Evolutionary conservation across 768 basidiomycete genomes (phyloP), one percentile per base, ranked within the genome.

Genomic region (Leucogyrophana mollusca): DNA sequence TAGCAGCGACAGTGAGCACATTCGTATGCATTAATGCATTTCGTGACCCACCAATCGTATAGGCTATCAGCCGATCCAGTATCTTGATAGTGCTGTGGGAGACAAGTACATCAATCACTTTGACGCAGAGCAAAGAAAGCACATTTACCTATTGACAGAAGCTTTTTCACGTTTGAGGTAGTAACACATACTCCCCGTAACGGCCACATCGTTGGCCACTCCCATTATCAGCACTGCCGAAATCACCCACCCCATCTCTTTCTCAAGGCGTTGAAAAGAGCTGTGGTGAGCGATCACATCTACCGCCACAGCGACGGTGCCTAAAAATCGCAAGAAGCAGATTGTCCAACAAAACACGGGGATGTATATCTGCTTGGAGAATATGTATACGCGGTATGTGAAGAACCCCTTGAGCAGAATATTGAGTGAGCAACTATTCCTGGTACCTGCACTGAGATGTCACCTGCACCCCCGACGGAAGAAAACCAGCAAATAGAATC

Each of bases 401-500:
- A 60, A 62, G 46, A 53, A 62, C 9, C 45, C 47, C 59, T 62
- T 36, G 2, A 9, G 14, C 7, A 38, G 13, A 10, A 16, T 6
- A 32, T n/a, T 33, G 16, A 20, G 42, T 30, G 27, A 30, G 13
- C n/a, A n/a, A 7, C 27, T 13, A 30, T 6, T 30, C 27, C 6
- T 30, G 27, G 6, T 7, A 4, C 35, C 21, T 2, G n/a, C 9
- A 9, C 8, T 13, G 27, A n/a, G 34, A 50, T 56, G 43, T 53
- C 52, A 22, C 47, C 48, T n/a, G 47, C 32, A 52, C 54, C 24
- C 55, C 53, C 2, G 57, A 56, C 2, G 54, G 59, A 13, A 62
- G 52, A 39, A 62, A 50, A 3, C 59, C 61, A n/a, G 54, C 59
- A 39, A 64, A 47, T 6, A 61, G 3, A 6, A 64, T 51, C 6